Conservation (phyloP, 2,329 filamentous ascomycete species). For the Cercospora nicotianae region DNA sequence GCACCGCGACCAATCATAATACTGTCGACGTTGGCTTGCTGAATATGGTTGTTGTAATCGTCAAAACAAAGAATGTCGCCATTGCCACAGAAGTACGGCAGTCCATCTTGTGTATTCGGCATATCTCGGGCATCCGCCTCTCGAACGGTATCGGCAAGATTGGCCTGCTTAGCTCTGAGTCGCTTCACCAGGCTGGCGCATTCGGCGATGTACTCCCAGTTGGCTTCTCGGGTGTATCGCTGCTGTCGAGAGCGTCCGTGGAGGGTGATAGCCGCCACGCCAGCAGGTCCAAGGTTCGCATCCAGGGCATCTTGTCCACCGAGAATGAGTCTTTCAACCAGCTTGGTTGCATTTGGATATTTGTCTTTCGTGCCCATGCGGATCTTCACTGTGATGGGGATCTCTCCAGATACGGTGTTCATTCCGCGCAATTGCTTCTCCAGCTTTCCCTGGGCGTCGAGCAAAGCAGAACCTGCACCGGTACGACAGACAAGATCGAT, state of each 20-base stretch:
- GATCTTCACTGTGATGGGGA: constrained; percentile 93
- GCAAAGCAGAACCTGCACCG: constrained; percentile 84
- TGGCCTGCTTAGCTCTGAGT: constrained; percentile 69
- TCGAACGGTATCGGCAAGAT: constrained; percentile 69
- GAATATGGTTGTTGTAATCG: constrained; percentile 78
- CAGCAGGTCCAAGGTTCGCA: constrained; percentile 67
- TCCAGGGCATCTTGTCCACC: constrained; percentile 72
- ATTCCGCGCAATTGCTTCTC: constrained; percentile 95
- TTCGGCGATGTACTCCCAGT: constrained; percentile 93
- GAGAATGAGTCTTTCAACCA: constrained; percentile 79
- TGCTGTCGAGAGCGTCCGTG: constrained; percentile 93
- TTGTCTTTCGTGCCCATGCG: constrained; percentile 84
- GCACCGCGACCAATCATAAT: constrained; percentile 97
- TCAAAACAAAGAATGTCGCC: constrained; percentile 93
- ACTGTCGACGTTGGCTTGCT: constrained; percentile 78
- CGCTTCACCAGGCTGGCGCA: constrained; percentile 80
- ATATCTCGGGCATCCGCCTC: constrained; percentile 76
- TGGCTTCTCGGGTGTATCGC: constrained; percentile 86
- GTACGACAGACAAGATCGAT: constrained; percentile 90
- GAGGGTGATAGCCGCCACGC: constrained; percentile 91
- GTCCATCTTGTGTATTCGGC: constrained; percentile 56
- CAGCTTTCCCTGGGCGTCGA: constrained; percentile 84
- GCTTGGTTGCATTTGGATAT: constrained; percentile 74
- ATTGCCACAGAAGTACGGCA: constrained; percentile 83
- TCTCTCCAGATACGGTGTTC: constrained; percentile 86